A percentile compares a stretch with the other conserved stretches of the same genome.
Conservation (phyloP, 345 rosid species). For the Corchorus olitorius region DNA sequence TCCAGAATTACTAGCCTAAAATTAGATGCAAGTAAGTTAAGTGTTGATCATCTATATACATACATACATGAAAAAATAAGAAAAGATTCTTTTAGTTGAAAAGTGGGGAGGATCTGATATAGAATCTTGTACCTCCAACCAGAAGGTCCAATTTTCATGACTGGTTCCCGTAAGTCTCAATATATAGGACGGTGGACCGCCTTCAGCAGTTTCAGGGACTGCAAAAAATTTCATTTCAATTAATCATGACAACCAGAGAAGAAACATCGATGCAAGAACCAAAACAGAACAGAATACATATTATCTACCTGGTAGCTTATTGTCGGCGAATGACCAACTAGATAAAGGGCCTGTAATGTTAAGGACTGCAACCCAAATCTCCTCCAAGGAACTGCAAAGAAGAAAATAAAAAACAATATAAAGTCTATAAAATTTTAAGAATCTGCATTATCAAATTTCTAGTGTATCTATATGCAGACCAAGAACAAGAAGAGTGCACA, state of each 20-base stretch:
- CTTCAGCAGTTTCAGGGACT: conserved; percentile 64
- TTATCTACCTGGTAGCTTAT: conserved; percentile 61
- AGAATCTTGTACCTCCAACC: conserved; percentile 71
- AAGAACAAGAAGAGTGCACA: neutral
- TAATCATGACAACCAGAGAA: neutral
- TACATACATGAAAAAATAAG: neutral
- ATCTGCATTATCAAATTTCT: neutral
- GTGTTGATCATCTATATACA: neutral
- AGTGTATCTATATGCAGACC: neutral
- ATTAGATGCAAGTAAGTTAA: neutral
- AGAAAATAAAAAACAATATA: conserved; percentile 1
- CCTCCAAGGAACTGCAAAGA: conserved; percentile 71
- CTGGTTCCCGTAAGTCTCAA: conserved; percentile 76
- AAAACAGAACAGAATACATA: conserved; percentile 2
- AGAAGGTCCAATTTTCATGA: conserved; percentile 79
- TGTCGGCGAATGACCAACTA: conserved; percentile 90
- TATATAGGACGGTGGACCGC: conserved; percentile 89
- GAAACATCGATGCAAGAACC: neutral
- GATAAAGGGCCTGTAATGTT: conserved; percentile 93
- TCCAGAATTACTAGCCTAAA: conserved; percentile 58
- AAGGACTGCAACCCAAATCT: conserved; percentile 90
- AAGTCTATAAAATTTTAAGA: neutral
- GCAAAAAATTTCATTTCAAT: conserved; percentile 23
- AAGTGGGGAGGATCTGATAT: neutral
- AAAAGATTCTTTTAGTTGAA: neutral